Evolutionary conservation across 805 yeast species (phyloP).

Genomic region (Monosporozyma aquatica): DNA sequence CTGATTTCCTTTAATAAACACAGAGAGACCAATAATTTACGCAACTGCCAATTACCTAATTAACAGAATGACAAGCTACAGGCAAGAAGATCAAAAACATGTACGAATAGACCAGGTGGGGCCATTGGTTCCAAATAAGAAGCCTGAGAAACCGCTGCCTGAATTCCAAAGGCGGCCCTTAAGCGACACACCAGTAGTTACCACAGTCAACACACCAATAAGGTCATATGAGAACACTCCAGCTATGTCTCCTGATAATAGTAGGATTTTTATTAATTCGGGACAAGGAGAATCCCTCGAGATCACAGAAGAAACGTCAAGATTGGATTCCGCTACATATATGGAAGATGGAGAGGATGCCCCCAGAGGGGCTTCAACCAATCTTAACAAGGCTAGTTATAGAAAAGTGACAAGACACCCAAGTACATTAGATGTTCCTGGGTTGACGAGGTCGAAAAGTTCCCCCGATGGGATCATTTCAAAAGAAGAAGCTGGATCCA

Average conservation of each 20-base stretch:
- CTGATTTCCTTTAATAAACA: too few relatives aligned
- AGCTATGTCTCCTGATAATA: conserved; percentile 1
- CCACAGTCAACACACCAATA: conserved; percentile 1
- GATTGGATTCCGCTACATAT: too few relatives aligned
- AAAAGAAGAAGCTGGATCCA: conserved; percentile 62
- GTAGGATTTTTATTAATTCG: background rate
- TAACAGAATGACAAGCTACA: background rate
- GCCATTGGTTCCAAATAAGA: background rate
- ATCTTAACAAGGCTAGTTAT: conserved; percentile 17
- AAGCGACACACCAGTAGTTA: conserved; percentile 8
- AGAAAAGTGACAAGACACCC: conserved; percentile 38
- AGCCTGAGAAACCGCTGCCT: background rate
- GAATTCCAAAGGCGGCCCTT: conserved; percentile 7
- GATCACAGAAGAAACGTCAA: too few relatives aligned
- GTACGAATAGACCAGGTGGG: background rate
- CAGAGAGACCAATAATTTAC: background rate
- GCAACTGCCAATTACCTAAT: background rate
- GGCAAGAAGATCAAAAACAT: background rate
- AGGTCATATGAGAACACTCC: conserved; percentile 1
- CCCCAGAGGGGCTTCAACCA: too few relatives aligned
- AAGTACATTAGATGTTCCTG: conserved; percentile 86
- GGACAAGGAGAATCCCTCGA: background rate
- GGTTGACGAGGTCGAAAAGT: conserved; percentile 71
- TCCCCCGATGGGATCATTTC: conserved; percentile 69
- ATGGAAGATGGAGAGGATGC: background rate